Evolutionary conservation across 331 rosid genomes (phyloP), one percentile per base, ranked within the genome.

Genomic region (Quercus lobata): DNA sequence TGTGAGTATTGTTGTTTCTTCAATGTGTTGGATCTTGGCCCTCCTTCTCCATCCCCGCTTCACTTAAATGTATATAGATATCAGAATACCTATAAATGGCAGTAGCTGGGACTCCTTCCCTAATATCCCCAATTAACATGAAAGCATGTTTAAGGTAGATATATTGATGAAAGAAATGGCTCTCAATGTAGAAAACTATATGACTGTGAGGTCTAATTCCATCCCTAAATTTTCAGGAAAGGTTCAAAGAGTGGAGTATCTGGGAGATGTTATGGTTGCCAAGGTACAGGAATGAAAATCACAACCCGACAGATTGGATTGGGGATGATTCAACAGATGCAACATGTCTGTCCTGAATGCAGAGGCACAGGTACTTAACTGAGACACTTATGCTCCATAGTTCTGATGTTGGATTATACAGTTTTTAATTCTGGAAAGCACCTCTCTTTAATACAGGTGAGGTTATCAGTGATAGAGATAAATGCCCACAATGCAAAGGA

Each of bases 261-360:
- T 61, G 91, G 92, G 46, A 84, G 78, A 84, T 92, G 95, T 77
- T 83, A 55, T 80, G 94, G 94, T 57, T 92, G 95, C 76, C 93
- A 87, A 61, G 95, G 95, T 22, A 46, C 87, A 19, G 92, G 97
- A 52, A 82, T 90, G 94, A 92, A 89, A 82, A 52, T 87, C 75
- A 84, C 87, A 41, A 83, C 83, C 75, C 84, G 93, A 54, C 91
- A 83, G 79, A 83, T 92, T 83, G 94, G 93, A 57, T 76, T 86
- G 61, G 94, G 93, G 60, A 89, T 92, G 93, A 78, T 89, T 80
- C 95, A 87, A 74, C 94, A 89, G 76, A 90, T 90, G 94, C 95
- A 90, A 73, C 92, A 87, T n/a, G 81, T 89, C 79, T 90, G 93
- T 85, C 80, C 87, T 57, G 93, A 90, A 5, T 90, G 94, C 79